Conservation (phyloP, 2,329 filamentous ascomycete species). For the Simplicillium aogashimaense region DNA sequence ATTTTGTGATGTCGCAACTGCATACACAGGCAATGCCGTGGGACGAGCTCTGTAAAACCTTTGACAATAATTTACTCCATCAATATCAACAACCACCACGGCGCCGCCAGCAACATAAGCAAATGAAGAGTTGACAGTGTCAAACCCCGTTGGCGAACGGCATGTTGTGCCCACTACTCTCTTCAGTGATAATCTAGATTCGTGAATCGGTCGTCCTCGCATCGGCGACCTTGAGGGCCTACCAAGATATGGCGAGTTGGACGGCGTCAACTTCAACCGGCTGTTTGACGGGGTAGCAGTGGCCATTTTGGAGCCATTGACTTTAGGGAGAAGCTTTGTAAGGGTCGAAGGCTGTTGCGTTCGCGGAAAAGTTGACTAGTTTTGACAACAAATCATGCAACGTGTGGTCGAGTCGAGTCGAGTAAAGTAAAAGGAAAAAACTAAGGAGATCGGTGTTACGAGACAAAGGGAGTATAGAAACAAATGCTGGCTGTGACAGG, state of each 20-base stretch:
- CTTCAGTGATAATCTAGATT: slow-evolving; percentile 60
- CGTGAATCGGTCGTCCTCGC: slow-evolving; percentile 35
- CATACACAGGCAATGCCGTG: slow-evolving; percentile 57
- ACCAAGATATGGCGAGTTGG: slow-evolving; percentile 61
- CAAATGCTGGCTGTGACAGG: too few species aligned
- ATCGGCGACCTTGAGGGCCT: slow-evolving; percentile 55
- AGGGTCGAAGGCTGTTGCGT: too few species aligned
- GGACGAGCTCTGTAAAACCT: slow-evolving; percentile 87
- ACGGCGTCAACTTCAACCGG: slow-evolving; percentile 62
- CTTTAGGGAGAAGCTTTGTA: slow-evolving; percentile 9
- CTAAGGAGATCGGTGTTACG: too few species aligned
- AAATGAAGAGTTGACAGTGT: slow-evolving; percentile 67
- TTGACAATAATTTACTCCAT: slow-evolving; percentile 59
- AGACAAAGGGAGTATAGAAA: too few species aligned
- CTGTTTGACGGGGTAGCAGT: slow-evolving; percentile 43
- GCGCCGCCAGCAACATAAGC: slow-evolving; percentile 89
- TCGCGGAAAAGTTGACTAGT: too few species aligned
- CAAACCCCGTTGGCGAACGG: slow-evolving; percentile 74
- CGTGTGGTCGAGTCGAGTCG: too few species aligned
- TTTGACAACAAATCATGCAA: too few species aligned
- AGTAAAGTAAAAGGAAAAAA: too few species aligned
- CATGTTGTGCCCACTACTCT: slow-evolving; percentile 90
- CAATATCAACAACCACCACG: slow-evolving; percentile 78
- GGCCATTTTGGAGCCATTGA: slow-evolving; percentile 49
- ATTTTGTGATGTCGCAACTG: slow-evolving; percentile 42